Base-by-base conservation (phyloP, 345 rosid genomes). In the Reutealis trisperma region DNA sequence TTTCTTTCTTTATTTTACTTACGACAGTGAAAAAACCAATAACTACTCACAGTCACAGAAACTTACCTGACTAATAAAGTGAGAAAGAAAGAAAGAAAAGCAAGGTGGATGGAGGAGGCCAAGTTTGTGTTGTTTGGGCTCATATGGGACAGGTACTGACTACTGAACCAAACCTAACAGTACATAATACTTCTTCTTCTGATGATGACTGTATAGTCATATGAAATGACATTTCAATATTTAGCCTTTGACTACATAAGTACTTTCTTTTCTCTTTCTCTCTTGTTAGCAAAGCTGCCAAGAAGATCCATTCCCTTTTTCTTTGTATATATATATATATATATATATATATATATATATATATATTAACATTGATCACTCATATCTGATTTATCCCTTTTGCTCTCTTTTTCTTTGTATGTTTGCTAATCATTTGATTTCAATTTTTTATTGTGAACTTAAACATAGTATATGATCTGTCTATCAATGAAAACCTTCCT, bases 351-450 rank as follows among this genome's bases (percentile, higher is more conserved):
- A 34, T 4, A 34, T 4, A 34, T 4, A 37, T 5, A 37, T 37
- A 25, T 30, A 13, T 27, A 32, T 57, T 12, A 49, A n/a, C 62
- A 22, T 5, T 34, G 70, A 65, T 75, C 60, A 65, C 71, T 75
- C 64, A 57, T 37, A 51, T 16, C 19, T 16, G 5, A 37, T 37
- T 37, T 52, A 13, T 14, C 57, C 14, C 72, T 30, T 51, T 64
- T 37, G 1, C 49, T 51, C 62, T 74, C 70, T 41, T 25, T 45
- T 8, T 67, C 71, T 67, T 64, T 73, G 67, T 49, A 1, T 19
- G n/a, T 54, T 13, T 16, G n/a, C 83, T 85, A 87, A 87, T 85
- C 86, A 83, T 85, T 85, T 81, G 86, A 75, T 77, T 82, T 84
- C 69, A 69, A n/a, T 64, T 66, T 60, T 60, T 42, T 34, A 52